Percentiles rank a stretch among this genome's conserved stretches.
phyloP scores from a whole-genome alignment of 2,329 filamentous ascomycete genomes.

The Spiromastix sp. region DNA sequence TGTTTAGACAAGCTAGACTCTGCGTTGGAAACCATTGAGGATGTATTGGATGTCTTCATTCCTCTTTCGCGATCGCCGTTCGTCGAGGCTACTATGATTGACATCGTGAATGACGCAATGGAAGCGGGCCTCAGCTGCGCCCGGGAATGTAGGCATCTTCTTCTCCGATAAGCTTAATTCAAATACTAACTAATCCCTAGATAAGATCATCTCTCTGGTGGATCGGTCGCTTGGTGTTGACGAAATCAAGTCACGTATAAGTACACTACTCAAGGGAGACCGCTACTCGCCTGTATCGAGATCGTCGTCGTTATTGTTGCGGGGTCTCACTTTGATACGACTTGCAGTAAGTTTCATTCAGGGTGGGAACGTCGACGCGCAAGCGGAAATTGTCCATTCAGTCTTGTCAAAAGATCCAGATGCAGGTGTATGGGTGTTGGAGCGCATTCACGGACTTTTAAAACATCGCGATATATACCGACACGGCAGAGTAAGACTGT shows the following conservation, averaged over 20 bases:
- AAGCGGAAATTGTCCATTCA: too few relatives aligned
- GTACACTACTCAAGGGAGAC: too few relatives aligned
- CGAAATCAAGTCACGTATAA: too few relatives aligned
- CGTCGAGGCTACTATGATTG: slow-evolving; percentile 24
- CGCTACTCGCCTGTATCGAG: not conserved
- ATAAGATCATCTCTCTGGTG: too few relatives aligned
- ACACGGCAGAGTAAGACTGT: slow-evolving; percentile 19
- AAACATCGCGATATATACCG: slow-evolving; percentile 14
- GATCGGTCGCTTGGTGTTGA: too few relatives aligned
- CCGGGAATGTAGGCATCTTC: slow-evolving; percentile 17
- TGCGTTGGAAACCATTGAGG: slow-evolving; percentile 16
- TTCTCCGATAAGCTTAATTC: too few relatives aligned
- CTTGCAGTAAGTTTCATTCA: too few relatives aligned
- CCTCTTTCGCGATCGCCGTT: slow-evolving; percentile 23
- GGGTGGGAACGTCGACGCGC: too few relatives aligned
- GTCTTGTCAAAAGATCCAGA: slow-evolving; percentile 2
- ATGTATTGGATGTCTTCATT: slow-evolving; percentile 19
- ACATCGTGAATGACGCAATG: slow-evolving; percentile 27
- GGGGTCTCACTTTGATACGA: too few relatives aligned
- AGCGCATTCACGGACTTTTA: slow-evolving; percentile 20
- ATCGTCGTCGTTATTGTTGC: not conserved
- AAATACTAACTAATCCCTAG: too few relatives aligned
- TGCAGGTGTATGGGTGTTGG: slow-evolving; percentile 20
- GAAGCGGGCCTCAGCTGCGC: slow-evolving; percentile 22
- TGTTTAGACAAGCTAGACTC: slow-evolving; percentile 20